phyloP scores from a whole-genome alignment of 768 basidiomycete genomes.

The Pulveroboletus ravenelii region DNA sequence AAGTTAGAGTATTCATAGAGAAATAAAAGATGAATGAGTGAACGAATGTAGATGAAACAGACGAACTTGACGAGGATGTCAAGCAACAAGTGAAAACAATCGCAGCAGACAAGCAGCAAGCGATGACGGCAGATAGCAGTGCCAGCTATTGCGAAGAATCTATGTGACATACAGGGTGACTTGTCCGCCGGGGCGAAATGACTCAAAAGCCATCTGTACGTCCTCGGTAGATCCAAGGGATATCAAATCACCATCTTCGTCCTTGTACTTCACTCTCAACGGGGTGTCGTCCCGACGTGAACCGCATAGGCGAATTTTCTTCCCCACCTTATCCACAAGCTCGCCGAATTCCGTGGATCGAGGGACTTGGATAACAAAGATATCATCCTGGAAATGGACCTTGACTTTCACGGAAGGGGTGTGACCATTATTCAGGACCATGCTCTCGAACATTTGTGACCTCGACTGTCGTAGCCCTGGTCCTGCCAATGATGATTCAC shows the following conservation, averaged over 20 bases:
- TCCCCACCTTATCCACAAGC: constrained; percentile 83
- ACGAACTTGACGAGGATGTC: constrained; percentile 11
- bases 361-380: constrained; percentile 90
- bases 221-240: constrained; percentile 88
- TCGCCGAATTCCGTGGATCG: constrained; percentile 74
- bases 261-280: constrained; percentile 80
- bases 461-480: constrained; percentile 50
- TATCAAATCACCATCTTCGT: constrained; percentile 91
- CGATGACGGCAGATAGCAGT: constrained; percentile 2
- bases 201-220: constrained; percentile 91
- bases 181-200: constrained; percentile 72
- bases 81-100: constrained; percentile 8
- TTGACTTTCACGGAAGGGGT: constrained; percentile 76
- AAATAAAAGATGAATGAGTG: constrained; percentile 6
- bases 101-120: constrained; percentile 5
- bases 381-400: constrained; percentile 91
- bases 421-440: constrained; percentile 29
- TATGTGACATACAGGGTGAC: constrained; percentile 78
- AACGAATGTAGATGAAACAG: constrained; percentile 22
- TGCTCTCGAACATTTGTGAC: constrained; percentile 49
- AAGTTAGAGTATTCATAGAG: constrained; percentile 18
- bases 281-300: constrained; percentile 76
- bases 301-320: constrained; percentile 90
- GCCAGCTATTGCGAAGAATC: constrained; percentile 15
- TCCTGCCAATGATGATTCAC: constrained; percentile 70